Evolutionary conservation across 2,329 filamentous ascomycete species (phyloP).

Genomic region (Plectosphaerella plurivora): DNA sequence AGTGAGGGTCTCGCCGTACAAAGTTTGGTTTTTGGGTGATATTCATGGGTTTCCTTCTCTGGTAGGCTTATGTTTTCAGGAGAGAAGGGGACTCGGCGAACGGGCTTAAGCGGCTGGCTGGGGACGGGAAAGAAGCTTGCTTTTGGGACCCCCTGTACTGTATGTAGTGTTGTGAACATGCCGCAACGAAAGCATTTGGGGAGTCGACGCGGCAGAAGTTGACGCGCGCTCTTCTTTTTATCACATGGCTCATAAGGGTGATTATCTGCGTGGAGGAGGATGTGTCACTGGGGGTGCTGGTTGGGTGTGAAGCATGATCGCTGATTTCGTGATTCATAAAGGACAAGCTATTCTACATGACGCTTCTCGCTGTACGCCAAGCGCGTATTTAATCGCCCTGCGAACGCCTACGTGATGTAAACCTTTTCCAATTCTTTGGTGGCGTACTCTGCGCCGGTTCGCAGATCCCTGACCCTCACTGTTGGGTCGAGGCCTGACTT

Average conservation of each 20-base stretch:
- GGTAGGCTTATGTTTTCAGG: no score
- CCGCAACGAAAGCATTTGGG: neutral
- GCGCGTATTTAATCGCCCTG: neutral
- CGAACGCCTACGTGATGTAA: slow-evolving; percentile 65
- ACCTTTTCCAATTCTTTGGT: slow-evolving; percentile 72
- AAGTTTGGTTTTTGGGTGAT: neutral
- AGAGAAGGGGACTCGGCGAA: neutral
- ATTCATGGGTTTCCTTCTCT: neutral
- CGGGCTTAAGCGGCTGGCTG: neutral
- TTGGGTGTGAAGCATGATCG: neutral
- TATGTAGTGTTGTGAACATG: slow-evolving; percentile 1
- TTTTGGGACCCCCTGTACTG: neutral
- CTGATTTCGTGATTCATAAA: neutral
- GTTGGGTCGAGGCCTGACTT: slow-evolving; percentile 68
- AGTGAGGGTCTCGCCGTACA: no score
- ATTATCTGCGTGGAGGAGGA: no score
- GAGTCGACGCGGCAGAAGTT: no score
- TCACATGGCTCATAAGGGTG: no score
- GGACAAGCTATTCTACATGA: neutral
- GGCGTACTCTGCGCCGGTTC: slow-evolving; percentile 65
- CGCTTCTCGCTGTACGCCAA: no score
- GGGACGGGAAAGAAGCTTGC: neutral
- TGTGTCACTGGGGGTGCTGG: no score
- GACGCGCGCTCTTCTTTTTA: no score
- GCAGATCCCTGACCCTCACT: slow-evolving; percentile 67